Base-by-base conservation (phyloP, 2,329 filamentous ascomycete genomes). In the Pseudocercospora crystallina region DNA sequence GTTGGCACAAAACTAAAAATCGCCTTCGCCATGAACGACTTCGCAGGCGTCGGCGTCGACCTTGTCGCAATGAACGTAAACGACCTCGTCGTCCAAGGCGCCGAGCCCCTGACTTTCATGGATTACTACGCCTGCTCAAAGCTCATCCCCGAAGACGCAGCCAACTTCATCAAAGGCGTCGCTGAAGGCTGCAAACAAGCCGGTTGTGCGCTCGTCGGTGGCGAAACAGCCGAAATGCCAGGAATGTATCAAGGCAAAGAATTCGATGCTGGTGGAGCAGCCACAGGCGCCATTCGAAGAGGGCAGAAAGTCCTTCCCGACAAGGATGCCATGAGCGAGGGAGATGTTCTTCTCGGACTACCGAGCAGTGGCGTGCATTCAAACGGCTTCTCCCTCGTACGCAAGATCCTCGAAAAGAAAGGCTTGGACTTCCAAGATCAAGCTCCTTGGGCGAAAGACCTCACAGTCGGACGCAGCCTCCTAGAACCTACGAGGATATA, bases 21-120 rank as follows among this genome's bases (percentile, higher is more conserved):
- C 65, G 94, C 94, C 0, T 92, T 96, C 69, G 82, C 84, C 10
- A 88, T 95, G 76, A 81, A 84, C 62, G 90, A 95, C 73, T 94
- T 96, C 73, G 85, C 92, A 71, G 96, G 91, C 2, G 92, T 99
- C 9, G 94, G 94, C 54, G 90, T 99, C 62, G 94, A 99, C 69
- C 81, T 99, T 32, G 94, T 99, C 3, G 94, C 94, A 60, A 97
- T 97, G 92, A 97, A 96, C 71, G 94, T 97, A 68, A 99, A 99
- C 71, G 94, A 99, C 66, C 80, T 99, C 0, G 86, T 99, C 44
- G 94, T 97, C 8, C 91, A 97, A 75, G 94, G 94, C 47, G 94
- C 94, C 10, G 89, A 94, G 61, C 91, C 94, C 2, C 80, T 97
- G 58, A 94, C 94, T 79, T 97, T 99, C 80, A 84, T 97, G 56